Evolutionary conservation across 2,329 filamentous ascomycete genomes (phyloP).

Genomic region (Cercospora berteroae): DNA sequence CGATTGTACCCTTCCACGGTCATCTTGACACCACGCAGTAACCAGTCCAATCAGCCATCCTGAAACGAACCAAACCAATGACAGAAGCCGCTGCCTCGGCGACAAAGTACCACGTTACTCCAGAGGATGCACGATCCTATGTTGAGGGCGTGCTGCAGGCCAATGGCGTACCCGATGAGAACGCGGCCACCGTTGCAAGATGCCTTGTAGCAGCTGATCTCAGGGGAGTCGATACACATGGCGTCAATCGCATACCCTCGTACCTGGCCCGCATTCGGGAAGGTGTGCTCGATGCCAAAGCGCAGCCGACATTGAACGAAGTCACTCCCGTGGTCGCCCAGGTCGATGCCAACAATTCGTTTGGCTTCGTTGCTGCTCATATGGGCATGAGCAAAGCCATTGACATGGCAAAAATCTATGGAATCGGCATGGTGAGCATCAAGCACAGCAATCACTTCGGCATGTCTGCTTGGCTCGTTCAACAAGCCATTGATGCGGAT

Average conservation of each 20-base stretch:
- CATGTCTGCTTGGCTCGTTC: constrained; percentile 78
- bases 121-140: constrained; percentile 43
- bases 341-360: constrained; percentile 67
- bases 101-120: constrained; percentile 26
- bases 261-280: constrained; percentile 72
- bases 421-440: constrained; percentile 73
- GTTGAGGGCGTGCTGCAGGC: constrained; percentile 56
- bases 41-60: neutral
- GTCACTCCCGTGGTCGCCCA: constrained; percentile 70
- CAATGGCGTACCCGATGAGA: constrained; percentile 58
- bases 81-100: neutral
- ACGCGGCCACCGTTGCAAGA: constrained; percentile 63
- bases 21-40: neutral
- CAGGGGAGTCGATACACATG: constrained; percentile 76
- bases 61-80: neutral
- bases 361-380: constrained; percentile 71
- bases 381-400: constrained; percentile 66
- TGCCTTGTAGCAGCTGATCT: constrained; percentile 73
- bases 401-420: constrained; percentile 61
- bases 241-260: constrained; percentile 72
- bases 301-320: constrained; percentile 58
- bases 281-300: constrained; percentile 63
- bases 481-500: constrained; percentile 68
- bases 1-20: neutral
- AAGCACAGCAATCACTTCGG: constrained; percentile 80